A percentile compares a stretch with the other conserved stretches of the same genome.
phyloP scores from a whole-genome alignment of 257 asterid genomes.

The Jasminum sambac region DNA sequence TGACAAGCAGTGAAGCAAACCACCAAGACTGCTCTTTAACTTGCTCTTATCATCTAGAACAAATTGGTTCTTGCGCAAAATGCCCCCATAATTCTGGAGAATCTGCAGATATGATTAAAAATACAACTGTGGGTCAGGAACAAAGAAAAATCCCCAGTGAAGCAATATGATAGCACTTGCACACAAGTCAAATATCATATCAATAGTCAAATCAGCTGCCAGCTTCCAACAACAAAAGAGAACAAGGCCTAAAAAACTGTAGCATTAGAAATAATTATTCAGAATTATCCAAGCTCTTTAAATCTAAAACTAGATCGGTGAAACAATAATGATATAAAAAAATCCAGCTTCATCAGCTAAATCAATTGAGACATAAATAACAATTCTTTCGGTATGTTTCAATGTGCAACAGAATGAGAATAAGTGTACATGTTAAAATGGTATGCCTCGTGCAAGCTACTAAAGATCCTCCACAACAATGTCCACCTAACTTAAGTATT shows the following conservation, averaged over 20 bases:
- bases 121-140: slow-evolving; percentile 6
- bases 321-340: slow-evolving; percentile 12
- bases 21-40: slow-evolving; percentile 64
- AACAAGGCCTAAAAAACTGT: neutral
- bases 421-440: slow-evolving; percentile 1
- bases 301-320: neutral
- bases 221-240: slow-evolving; percentile 8
- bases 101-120: slow-evolving; percentile 46
- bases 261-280: neutral
- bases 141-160: slow-evolving; percentile 2
- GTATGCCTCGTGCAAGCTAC: neutral
- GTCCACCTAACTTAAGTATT: neutral
- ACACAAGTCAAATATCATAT: slow-evolving; percentile 3
- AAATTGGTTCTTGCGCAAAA: slow-evolving; percentile 70
- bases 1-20: slow-evolving; percentile 75
- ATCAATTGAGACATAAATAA: slow-evolving; percentile 1
- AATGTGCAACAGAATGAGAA: slow-evolving; percentile 12
- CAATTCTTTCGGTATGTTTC: slow-evolving; percentile 6
- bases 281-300: too few species aligned
- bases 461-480: neutral
- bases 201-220: slow-evolving; percentile 5
- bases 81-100: slow-evolving; percentile 65
- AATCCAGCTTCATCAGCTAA: slow-evolving; percentile 5
- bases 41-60: slow-evolving; percentile 71
- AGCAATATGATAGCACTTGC: neutral